These are phyloP conservation scores for Trichoderma citrinoviride DNA, from an alignment of 2,329 filamentous ascomycete species.

Conservation along the genomic window DNA sequence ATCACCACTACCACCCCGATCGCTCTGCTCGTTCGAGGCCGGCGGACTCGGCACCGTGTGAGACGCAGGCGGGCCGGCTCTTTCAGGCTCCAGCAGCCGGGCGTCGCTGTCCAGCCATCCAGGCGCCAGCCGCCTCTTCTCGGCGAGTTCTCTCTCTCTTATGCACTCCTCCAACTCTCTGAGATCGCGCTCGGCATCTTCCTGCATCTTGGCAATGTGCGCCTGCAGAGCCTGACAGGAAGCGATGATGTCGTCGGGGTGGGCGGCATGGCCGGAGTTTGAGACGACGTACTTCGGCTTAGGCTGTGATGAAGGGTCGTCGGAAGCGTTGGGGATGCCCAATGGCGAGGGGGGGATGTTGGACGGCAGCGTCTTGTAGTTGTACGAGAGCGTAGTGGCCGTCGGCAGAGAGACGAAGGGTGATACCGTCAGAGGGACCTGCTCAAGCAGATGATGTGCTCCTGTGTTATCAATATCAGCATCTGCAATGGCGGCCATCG, in stretches of 20 bases:
- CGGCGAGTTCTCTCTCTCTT: constrained; percentile 64
- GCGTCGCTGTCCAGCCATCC: constrained; percentile 78
- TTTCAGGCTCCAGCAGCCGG: constrained; percentile 66
- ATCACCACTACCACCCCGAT: constrained; percentile 25
- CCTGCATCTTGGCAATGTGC: constrained; percentile 68
- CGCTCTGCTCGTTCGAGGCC: constrained; percentile 14
- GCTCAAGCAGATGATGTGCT: constrained; percentile 83
- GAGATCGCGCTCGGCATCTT: constrained; percentile 66
- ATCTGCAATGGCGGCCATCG: too few relatives aligned
- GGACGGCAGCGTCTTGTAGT: constrained; percentile 86
- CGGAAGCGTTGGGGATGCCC: constrained; percentile 38
- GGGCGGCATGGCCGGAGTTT: constrained; percentile 73
- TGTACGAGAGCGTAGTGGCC: constrained; percentile 89
- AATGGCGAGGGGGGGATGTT: constrained; percentile 62
- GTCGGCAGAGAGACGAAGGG: constrained; percentile 90
- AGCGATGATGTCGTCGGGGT: constrained; percentile 80
- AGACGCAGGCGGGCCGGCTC: constrained; percentile 37
- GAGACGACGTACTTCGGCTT: constrained; percentile 75
- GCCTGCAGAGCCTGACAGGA: constrained; percentile 76
- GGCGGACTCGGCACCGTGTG: constrained; percentile 29
- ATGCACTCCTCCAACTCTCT: constrained; percentile 67
- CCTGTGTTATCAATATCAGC: constrained; percentile 44
- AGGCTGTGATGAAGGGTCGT: constrained; percentile 36
- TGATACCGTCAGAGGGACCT: constrained; percentile 89
- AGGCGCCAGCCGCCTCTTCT: constrained; percentile 76